Conservation (phyloP, 805 yeast genomes). For the Hanseniaspora jakobsenii region DNA sequence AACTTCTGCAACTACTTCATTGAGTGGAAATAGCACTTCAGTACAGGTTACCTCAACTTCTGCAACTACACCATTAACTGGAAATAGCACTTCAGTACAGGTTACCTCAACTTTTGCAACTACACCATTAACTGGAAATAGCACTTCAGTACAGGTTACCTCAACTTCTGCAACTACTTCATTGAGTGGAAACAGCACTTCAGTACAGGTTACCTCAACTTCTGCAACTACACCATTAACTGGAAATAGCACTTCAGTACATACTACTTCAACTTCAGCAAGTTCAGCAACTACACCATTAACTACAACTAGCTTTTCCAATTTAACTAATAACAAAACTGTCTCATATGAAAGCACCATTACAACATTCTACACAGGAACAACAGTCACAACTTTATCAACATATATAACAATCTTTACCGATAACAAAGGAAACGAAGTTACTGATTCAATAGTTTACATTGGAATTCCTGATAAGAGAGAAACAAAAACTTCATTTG, state of each 20-base stretch:
- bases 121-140: too few relatives aligned
- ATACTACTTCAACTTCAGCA: background rate
- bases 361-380: background rate
- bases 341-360: background rate
- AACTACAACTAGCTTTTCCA: background rate
- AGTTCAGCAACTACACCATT: background rate
- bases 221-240: background rate
- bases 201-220: background rate
- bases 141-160: background rate
- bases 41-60: too few relatives aligned
- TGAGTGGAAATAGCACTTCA: too few relatives aligned
- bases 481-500: background rate
- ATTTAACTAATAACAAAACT: background rate
- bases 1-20: too few relatives aligned
- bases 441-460: background rate
- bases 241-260: background rate
- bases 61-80: too few relatives aligned
- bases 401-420: background rate
- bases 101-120: too few relatives aligned
- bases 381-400: background rate
- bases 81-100: too few relatives aligned
- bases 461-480: background rate
- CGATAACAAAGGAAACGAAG: background rate
- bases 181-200: too few relatives aligned
- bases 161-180: background rate